These are phyloP conservation scores for Saccharomyces hybrid DNA, from an alignment of 1,139 yeast species.

Conservation along the genomic window DNA sequence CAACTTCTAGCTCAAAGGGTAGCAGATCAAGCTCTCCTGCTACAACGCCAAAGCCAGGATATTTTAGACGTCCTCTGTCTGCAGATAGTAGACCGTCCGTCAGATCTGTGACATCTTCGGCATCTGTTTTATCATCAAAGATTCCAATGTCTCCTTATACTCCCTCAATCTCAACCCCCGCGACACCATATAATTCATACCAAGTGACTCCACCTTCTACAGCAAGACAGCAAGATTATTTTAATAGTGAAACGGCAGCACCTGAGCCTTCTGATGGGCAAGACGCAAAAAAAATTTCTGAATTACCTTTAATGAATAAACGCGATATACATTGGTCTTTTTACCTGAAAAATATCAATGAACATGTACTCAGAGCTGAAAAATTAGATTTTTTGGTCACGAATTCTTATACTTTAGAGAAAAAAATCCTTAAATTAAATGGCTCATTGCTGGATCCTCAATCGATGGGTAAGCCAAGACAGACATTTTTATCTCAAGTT, in stretches of 20 bases:
- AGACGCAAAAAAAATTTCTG: constrained; percentile 4
- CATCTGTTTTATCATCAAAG: constrained; percentile 8
- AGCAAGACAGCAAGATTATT: background rate
- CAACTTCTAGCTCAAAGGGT: background rate
- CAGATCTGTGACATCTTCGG: constrained; percentile 8
- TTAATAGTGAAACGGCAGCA: constrained; percentile 1
- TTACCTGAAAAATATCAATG: constrained; percentile 52
- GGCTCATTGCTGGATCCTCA: no score
- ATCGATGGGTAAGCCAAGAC: no score
- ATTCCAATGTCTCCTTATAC: background rate
- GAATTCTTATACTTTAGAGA: constrained; percentile 34
- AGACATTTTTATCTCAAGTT: no score
- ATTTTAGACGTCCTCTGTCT: constrained; percentile 1
- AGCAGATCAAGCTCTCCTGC: background rate
- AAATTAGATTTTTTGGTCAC: constrained; percentile 35
- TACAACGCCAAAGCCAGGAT: background rate
- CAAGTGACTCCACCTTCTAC: constrained; percentile 3
- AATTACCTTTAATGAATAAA: constrained; percentile 43
- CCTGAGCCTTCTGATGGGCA: constrained; percentile 5
- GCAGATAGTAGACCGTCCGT: constrained; percentile 2
- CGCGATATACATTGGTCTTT: constrained; percentile 65
- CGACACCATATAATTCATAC: constrained; percentile 3
- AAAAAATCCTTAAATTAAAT: no score
- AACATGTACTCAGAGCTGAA: constrained; percentile 65
- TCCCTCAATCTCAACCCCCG: background rate